Base-by-base conservation (phyloP, 805 yeast genomes). In the Crinitomyces ghanaensis region DNA sequence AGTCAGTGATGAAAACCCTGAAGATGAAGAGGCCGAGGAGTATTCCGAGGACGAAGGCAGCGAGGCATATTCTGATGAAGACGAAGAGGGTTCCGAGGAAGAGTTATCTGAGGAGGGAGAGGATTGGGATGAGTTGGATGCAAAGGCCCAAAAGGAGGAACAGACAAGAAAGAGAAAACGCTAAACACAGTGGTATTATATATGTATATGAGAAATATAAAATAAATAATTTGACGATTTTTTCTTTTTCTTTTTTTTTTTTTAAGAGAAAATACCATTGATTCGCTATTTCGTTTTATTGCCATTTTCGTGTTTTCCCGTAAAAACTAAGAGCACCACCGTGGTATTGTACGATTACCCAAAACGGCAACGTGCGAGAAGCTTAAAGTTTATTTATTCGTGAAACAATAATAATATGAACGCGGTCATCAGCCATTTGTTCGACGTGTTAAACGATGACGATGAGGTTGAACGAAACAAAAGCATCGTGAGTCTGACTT, bases 101-200 rank as follows among this genome's bases (percentile, higher is more conserved):
- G 51, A 38, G 20, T 48, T 38, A 17, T 43, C 37, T 9, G 60
- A 74, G 19, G 57, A 50, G 30, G 65, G 74, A 20, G 57, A 50
- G 30, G 65, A 72, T 45, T 70, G 77, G 77, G 77, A 73, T 41
- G 78, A 70, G 45, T 55, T 72, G 56, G 79, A 73, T 43, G 63
- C 60, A 40, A 68, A 72, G 49, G 77, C 78, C 9, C 68, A 68
- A 4, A 50, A 28, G 4, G 37, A 29, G 14, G 37, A 34, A 13
- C 30, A 17, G 12, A n/a, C 13, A 9, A 12, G 12, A 5, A 22
- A 31, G 19, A 12, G 18, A 8, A 31, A n/a, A n/a, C n/a, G n/a
- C n/a, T n/a, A n/a, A n/a, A n/a, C n/a, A n/a, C n/a, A n/a, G n/a
- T n/a, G n/a, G n/a, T n/a, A n/a, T n/a, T n/a, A n/a, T n/a, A n/a